These are phyloP conservation scores for Casuarina equisetifolia DNA, from an alignment of 306 rosid genomes.

Conservation along the genomic window DNA sequence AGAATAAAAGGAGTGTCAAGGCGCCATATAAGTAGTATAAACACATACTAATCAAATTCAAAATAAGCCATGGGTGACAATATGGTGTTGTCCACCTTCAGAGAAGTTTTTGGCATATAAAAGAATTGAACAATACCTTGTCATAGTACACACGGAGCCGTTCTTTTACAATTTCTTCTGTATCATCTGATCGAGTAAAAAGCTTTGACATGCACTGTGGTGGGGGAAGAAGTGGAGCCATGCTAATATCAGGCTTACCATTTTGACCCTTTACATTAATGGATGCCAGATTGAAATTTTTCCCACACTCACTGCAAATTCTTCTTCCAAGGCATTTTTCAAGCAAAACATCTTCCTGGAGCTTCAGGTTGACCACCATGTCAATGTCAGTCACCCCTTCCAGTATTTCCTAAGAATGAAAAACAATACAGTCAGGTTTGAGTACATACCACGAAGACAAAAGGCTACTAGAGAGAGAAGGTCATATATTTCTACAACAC, in stretches of 20 bases:
- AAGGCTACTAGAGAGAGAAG: neutral
- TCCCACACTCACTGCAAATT: slow-evolving; percentile 79
- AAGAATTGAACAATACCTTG: slow-evolving; percentile 50
- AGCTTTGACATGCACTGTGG: slow-evolving; percentile 80
- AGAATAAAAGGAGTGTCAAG: slow-evolving; percentile 18
- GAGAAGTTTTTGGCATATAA: neutral
- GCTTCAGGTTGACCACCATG: slow-evolving; percentile 85
- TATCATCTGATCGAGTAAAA: slow-evolving; percentile 78
- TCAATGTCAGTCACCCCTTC: slow-evolving; percentile 86
- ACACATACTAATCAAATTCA: slow-evolving; percentile 1
- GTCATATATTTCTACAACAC: neutral
- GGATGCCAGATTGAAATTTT: slow-evolving; percentile 79
- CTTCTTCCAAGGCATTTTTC: slow-evolving; percentile 96
- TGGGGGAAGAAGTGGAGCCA: slow-evolving; percentile 98
- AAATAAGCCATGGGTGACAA: slow-evolving; percentile 10
- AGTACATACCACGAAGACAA: neutral
- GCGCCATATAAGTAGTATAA: slow-evolving; percentile 9
- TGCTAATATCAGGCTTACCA: slow-evolving; percentile 68
- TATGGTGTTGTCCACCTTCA: neutral
- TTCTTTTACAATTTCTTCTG: slow-evolving; percentile 70
- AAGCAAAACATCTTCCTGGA: slow-evolving; percentile 80
- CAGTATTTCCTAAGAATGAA: slow-evolving; percentile 67
- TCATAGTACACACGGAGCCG: slow-evolving; percentile 80
- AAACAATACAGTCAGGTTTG: slow-evolving; percentile 12
- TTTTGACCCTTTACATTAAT: slow-evolving; percentile 69